Evolutionary conservation across 805 yeast species (phyloP).

Genomic region (Metschnikowia orientalis): DNA sequence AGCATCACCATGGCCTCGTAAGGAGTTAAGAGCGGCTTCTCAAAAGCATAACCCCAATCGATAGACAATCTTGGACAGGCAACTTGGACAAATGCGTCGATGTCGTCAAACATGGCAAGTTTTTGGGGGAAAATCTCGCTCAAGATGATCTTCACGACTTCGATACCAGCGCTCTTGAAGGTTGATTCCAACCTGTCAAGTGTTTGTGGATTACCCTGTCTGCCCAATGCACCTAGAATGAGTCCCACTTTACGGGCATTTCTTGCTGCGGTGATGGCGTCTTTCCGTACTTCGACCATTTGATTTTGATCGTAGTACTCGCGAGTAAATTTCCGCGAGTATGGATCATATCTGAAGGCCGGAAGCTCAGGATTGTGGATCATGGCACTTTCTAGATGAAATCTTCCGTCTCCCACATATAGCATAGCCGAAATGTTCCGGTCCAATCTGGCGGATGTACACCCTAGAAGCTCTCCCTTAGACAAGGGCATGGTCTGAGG

Average conservation of each 20-base stretch:
- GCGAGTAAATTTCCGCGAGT: slow-evolving; percentile 82
- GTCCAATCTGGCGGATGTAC: slow-evolving; percentile 83
- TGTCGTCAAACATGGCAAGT: slow-evolving; percentile 83
- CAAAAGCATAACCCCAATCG: slow-evolving; percentile 98
- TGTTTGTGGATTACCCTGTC: slow-evolving; percentile 88
- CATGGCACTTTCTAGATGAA: slow-evolving; percentile 94
- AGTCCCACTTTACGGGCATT: slow-evolving; percentile 69
- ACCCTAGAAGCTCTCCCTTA: slow-evolving; percentile 93
- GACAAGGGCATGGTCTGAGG: slow-evolving; percentile 93
- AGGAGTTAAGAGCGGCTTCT: slow-evolving; percentile 87
- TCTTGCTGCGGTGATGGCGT: slow-evolving; percentile 64
- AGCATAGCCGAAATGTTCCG: slow-evolving; percentile 70
- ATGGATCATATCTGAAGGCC: slow-evolving; percentile 93
- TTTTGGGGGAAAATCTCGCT: slow-evolving; percentile 94
- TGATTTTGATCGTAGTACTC: slow-evolving; percentile 87
- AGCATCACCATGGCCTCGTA: slow-evolving; percentile 93
- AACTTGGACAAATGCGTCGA: slow-evolving; percentile 94
- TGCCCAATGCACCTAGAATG: slow-evolving; percentile 87
- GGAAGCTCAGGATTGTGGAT: slow-evolving; percentile 92
- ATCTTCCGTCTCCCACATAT: slow-evolving; percentile 93
- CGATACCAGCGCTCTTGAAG: slow-evolving; percentile 52
- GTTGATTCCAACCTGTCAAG: slow-evolving; percentile 58
- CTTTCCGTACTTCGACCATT: slow-evolving; percentile 66
- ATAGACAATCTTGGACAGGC: slow-evolving; percentile 96
- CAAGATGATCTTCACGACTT: slow-evolving; percentile 74